Evolutionary conservation across 1,284 basidiomycete species (phyloP), one percentile per base, ranked within the genome.

Genomic region (Clitocybe nebularis): DNA sequence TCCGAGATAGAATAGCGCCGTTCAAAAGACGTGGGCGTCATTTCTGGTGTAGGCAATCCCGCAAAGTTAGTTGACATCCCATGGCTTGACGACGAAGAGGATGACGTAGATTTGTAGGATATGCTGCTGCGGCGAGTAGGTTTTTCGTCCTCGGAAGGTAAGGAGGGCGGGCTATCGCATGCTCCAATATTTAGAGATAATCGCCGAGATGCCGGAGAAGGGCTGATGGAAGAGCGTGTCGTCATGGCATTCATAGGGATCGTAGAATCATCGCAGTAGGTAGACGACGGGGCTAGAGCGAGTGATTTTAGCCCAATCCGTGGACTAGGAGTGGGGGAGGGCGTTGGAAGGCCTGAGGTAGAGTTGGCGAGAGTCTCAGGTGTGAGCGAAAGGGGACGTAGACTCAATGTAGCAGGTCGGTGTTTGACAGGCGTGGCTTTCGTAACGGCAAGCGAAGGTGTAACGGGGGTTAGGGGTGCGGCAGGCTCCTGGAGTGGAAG

Each of bases 381-480:
- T 2, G 75, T 77, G 32, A 88, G 72, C 1, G 84, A 81, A 37
- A 89, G 66, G n/a, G 84, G 85, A 11, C 81, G 79, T 17, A 87
- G 66, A 50, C 74, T 79, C 41, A 88, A 68, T 49, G 68, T 80
- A 23, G 77, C 69, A 16, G 84, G 84, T 39, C 84, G 79, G 38
- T 69, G 75, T 26, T 79, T 74, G 41, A 60, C 46, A 26, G 67
- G 57, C 5, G 61, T 55, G 14, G 71, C 57, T 26, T 72, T 70
- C 3, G 50, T 55, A 21, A 56, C 39, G 21, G 58, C 48, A 16
- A 61, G 49, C 29, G 50, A 42, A 36, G 60, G 55, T 16, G 56
- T 56, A 5, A 56, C 41, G 17, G 50, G 37, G 30, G 53, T 45
- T 37, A 50, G 46, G 23, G 52, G 47, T 38, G 44, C 43, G 19